phyloP scores from a whole-genome alignment of 371 early-diverging fungal genomes.

The Lichtheimia ornata region DNA sequence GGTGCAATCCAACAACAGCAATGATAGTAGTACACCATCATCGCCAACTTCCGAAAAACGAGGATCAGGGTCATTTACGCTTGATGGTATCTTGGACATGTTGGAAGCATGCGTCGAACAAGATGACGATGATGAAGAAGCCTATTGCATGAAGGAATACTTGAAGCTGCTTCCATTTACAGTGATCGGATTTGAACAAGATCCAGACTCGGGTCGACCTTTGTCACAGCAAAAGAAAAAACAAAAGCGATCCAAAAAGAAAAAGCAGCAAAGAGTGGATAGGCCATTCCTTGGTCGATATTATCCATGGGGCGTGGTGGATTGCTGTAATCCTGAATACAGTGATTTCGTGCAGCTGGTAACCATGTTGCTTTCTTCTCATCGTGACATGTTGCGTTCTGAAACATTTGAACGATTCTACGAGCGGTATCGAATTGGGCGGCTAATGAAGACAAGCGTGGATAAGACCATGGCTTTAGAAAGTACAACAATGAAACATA shows the following conservation, averaged over 20 bases:
- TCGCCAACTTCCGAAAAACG: no score
- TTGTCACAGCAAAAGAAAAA: not conserved
- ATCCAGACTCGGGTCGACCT: slow-evolving; percentile 33
- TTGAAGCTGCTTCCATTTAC: slow-evolving; percentile 65
- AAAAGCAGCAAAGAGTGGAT: no score
- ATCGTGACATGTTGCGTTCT: slow-evolving; percentile 81
- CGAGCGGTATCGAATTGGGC: slow-evolving; percentile 86
- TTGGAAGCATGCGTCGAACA: slow-evolving; percentile 29
- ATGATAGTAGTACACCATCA: no score
- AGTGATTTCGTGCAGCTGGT: slow-evolving; percentile 76
- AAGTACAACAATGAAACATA: no score
- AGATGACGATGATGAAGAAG: slow-evolving; percentile 34
- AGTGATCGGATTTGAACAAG: slow-evolving; percentile 72
- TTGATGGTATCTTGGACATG: slow-evolving; percentile 16
- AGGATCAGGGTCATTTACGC: no score
- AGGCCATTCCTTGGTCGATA: slow-evolving; percentile 70
- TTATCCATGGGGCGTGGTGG: slow-evolving; percentile 97
- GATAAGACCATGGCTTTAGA: no score
- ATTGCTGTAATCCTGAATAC: slow-evolving; percentile 79
- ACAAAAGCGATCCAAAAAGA: slow-evolving; percentile 21
- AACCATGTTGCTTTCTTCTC: slow-evolving; percentile 55
- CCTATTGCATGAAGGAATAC: slow-evolving; percentile 35
- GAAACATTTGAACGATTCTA: slow-evolving; percentile 85
- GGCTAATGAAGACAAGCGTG: slow-evolving; percentile 46
- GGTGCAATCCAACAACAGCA: no score